phyloP scores from a whole-genome alignment of 2,329 filamentous ascomycete genomes.

The Sclerotinia borealis region DNA sequence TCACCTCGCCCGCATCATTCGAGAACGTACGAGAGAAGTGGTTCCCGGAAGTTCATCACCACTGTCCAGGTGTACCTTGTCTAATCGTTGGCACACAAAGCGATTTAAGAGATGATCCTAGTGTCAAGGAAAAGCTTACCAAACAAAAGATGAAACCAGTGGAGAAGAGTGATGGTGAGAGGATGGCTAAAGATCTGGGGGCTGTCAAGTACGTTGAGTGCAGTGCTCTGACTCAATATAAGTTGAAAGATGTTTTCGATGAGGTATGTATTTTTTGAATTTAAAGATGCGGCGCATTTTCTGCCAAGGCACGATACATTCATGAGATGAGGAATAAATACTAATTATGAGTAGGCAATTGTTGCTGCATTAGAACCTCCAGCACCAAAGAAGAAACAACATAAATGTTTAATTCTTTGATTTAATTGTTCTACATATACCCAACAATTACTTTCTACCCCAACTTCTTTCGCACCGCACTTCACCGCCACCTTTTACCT shows the following conservation, averaged over 20 bases:
- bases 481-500: neutral
- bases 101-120: slow-evolving; percentile 84
- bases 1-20: slow-evolving; percentile 94
- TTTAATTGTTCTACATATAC: neutral
- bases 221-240: slow-evolving; percentile 95
- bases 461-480: neutral
- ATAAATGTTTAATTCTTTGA: slow-evolving; percentile 65
- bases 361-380: slow-evolving; percentile 91
- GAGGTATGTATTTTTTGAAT: slow-evolving; percentile 57
- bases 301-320: neutral
- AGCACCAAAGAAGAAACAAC: slow-evolving; percentile 68
- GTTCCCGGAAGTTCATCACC: slow-evolving; percentile 98
- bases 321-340: slow-evolving; percentile 68
- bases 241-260: slow-evolving; percentile 98
- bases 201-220: slow-evolving; percentile 99
- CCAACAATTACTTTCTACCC: neutral
- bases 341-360: slow-evolving; percentile 61
- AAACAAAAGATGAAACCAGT: slow-evolving; percentile 97
- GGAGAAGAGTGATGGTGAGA: slow-evolving; percentile 84
- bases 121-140: slow-evolving; percentile 81
- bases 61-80: slow-evolving; percentile 96
- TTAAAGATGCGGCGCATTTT: neutral
- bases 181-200: slow-evolving; percentile 94
- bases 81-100: slow-evolving; percentile 97
- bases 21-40: slow-evolving; percentile 99